Base-by-base conservation (phyloP, 2,329 filamentous ascomycete species). In the Gyromitra esculenta region DNA sequence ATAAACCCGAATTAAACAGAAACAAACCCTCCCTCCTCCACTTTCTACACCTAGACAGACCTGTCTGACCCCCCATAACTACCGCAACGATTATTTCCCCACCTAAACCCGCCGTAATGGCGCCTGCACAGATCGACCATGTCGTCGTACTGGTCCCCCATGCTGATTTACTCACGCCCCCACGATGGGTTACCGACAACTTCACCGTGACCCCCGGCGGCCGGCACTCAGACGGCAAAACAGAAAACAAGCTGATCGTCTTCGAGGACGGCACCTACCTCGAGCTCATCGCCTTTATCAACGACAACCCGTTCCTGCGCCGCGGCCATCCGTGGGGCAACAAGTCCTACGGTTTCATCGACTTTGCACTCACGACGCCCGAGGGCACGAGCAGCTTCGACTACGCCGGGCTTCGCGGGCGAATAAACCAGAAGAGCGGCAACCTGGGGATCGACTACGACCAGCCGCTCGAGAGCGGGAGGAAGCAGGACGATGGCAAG, bases 261-360 rank as follows among this genome's bases (percentile, higher is more conserved):
- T 87, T 92, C 75, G 80, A 84, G 35, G 90, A 91, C 79, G 90
- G 90, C 39, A 87, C 86, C 25, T 92, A 92, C 82, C 84, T 92
- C 68, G 90, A 92, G 81, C 84, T 91, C 65, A 90, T 91, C 76
- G 87, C 88, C 50, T 91, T 91, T 81, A 84, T 88, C 63, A 82
- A 87, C 21, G 85, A 84, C 54, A 81, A 82, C 43, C 79, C 82
- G n/a, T 82, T 8, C 78, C 83, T 37, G 5, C 84, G 86, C 2
- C 80, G 80, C 5, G 82, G 83, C 0, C 89, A 91, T 80, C 87
- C 87, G 80, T 92, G 90, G 90, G 89, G 87, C 0, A 75, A 82
- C 0, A 85, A 87, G 8, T 78, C 82, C 0, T 85, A 86, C 41
- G 87, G 88, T 2, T 84, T 87, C 54, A 85, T 91, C 78, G 90